Evolutionary conservation across 2,329 filamentous ascomycete genomes (phyloP).

Genomic region (Lachnellula subtilissima): DNA sequence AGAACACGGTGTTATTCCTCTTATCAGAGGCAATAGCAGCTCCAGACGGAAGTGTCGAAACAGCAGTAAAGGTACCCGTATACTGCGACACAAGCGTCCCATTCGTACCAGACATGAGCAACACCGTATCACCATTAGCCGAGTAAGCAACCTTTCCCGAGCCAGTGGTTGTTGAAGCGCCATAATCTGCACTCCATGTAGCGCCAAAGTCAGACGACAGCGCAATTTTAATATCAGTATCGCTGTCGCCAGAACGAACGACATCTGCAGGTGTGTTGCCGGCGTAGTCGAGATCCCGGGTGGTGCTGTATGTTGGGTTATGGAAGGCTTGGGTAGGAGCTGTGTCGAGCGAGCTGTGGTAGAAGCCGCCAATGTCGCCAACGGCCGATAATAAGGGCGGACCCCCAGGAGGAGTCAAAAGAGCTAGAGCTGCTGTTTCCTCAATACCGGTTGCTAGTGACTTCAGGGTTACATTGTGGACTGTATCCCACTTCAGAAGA

Average conservation of each 20-base stretch:
- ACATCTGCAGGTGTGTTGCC: constrained; percentile 36
- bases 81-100: constrained; percentile 36
- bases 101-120: constrained; percentile 41
- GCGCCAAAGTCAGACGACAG: constrained; percentile 46
- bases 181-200: constrained; percentile 45
- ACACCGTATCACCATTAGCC: constrained; percentile 44
- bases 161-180: constrained; percentile 40
- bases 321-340: constrained; percentile 14
- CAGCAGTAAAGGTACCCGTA: constrained; percentile 39
- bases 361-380: constrained; percentile 25
- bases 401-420: constrained; percentile 20
- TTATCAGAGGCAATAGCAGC: constrained; percentile 52
- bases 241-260: constrained; percentile 45
- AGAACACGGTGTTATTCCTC: constrained; percentile 47
- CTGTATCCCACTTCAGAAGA: constrained; percentile 13
- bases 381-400: constrained; percentile 21
- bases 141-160: constrained; percentile 45
- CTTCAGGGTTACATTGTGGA: constrained; percentile 11
- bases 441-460: constrained; percentile 26
- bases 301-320: constrained; percentile 16
- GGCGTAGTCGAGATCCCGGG: constrained; percentile 26
- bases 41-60: constrained; percentile 38
- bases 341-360: constrained; percentile 14
- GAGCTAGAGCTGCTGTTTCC: constrained; percentile 19
- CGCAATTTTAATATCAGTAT: constrained; percentile 40